Evolutionary conservation across 306 rosid genomes (phyloP), one percentile per base, ranked within the genome.

Genomic region (Vigna reflexopilosa): DNA sequence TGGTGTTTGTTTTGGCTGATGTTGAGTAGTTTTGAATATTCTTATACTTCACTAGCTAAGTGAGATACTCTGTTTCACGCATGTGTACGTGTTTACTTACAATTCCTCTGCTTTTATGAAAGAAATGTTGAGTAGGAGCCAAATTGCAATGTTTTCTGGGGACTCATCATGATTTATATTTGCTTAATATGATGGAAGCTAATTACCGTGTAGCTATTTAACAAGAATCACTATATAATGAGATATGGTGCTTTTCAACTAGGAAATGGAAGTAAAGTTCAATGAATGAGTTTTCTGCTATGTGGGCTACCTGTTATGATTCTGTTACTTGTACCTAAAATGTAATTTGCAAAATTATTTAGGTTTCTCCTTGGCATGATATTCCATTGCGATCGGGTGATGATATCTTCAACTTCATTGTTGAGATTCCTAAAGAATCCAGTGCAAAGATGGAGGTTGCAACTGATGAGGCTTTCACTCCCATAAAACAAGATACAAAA

Each of bases 341-440:
- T 49, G 5, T 7, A 48, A 36, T 67, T 22, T 51, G 36, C 45
- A 15, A 15, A 40, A 0, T 24, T 59, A 51, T 69, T 67, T 85
- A 96, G 99, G 89, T 96, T 85, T 96, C 99, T 59, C 99, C 99
- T 47, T 96, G 99, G 99, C 99, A 96, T 86, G 99, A 96, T 85
- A 72, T 96, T 77, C 99, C 99, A 8, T 80, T 96, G 87, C 94
- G 81, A 79, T 66, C 86, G 78, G 97, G 93, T 40, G 86, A 85
- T 77, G 97, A 88, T 57, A 61, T 81, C 36, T 96, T 91, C 82
- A 93, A 90, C 88, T 89, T 66, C 68, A 63, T 96, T 72, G 93
- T 91, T 55, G 99, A 96, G 76, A 96, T 96, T 77, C 98, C 99
- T 12, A 93, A 96, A 90, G 98, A 96, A 86, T 88, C 97, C 34